phyloP scores from a whole-genome alignment of 192 early-diverging fungal genomes.

The Linnemannia schmuckeri region DNA sequence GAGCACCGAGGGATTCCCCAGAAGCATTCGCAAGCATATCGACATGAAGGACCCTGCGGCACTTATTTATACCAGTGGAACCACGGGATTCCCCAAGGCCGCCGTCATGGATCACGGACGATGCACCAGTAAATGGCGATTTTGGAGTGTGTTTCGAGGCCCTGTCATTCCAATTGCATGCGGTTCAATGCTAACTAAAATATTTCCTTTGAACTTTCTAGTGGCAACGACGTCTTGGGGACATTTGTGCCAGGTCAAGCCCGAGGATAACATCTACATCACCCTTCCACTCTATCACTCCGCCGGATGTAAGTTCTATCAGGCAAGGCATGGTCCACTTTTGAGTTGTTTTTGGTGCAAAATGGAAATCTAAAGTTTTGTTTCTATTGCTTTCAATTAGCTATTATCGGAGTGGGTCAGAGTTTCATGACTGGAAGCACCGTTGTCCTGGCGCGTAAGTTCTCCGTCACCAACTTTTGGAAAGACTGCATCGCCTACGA shows the following conservation, averaged over 20 bases:
- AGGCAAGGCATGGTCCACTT: background rate
- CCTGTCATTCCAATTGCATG: background rate
- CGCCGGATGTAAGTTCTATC: conserved; percentile 61
- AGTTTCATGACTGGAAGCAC: conserved; percentile 56
- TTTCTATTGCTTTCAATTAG: background rate
- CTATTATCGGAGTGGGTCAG: conserved; percentile 41
- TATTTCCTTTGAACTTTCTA: background rate
- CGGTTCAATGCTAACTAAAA: background rate
- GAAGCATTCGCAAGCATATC: conserved; percentile 12
- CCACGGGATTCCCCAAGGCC: conserved; percentile 74
- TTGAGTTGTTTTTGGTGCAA: background rate
- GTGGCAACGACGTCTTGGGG: conserved; percentile 44
- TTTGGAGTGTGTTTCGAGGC: background rate
- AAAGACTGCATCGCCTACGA: conserved; percentile 62
- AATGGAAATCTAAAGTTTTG: no score
- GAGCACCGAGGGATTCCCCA: conserved; percentile 38
- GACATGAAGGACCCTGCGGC: conserved; percentile 35
- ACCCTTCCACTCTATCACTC: conserved; percentile 76
- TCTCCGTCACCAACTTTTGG: conserved; percentile 65
- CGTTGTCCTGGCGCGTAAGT: conserved; percentile 68
- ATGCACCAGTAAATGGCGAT: conserved; percentile 30
- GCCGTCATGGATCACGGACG: conserved; percentile 65
- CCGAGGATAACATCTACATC: conserved; percentile 66
- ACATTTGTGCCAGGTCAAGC: conserved; percentile 25
- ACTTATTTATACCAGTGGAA: conserved; percentile 67